phyloP scores from a whole-genome alignment of 2,329 filamentous ascomycete genomes.

The Exophiala phaeomuriformis region DNA sequence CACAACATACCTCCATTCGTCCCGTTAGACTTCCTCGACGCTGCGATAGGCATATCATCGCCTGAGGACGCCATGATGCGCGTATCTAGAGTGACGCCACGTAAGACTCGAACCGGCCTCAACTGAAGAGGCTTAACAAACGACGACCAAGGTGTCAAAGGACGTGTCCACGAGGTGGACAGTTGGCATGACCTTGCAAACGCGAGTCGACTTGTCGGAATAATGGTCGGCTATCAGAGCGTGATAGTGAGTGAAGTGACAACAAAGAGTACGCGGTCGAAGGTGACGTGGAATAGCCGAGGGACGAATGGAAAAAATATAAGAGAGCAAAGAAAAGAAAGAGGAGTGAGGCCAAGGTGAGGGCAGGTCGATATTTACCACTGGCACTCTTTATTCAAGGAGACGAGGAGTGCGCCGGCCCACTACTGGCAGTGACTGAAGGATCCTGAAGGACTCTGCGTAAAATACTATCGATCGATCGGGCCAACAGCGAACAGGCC shows the following conservation, averaged over 20 bases:
- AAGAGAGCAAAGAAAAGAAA: constrained; percentile 14
- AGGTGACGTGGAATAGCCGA: not conserved
- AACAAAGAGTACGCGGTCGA: not conserved
- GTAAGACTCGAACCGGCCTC: constrained; percentile 30
- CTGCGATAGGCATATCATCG: constrained; percentile 71
- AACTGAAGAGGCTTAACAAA: not conserved
- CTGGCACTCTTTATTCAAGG: not conserved
- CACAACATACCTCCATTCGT: constrained; percentile 53
- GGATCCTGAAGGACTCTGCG: too few species aligned
- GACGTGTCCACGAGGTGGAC: constrained; percentile 25
- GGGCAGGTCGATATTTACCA: not conserved
- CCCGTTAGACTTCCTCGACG: constrained; percentile 47
- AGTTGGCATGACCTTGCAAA: constrained; percentile 13
- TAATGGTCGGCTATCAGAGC: constrained; percentile 13
- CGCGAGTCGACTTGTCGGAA: constrained; percentile 21
- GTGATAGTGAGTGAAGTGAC: not conserved
- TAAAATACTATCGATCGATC: not conserved
- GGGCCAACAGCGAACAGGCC: not conserved
- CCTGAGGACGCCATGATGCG: constrained; percentile 59
- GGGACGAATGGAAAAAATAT: constrained; percentile 19
- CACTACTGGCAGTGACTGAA: not conserved
- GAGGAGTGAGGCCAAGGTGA: constrained; percentile 8
- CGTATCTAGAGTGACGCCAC: constrained; percentile 30
- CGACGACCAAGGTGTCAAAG: not conserved
- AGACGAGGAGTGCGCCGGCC: not conserved